These are phyloP conservation scores for Austroboletus eburneus DNA, from an alignment of 768 basidiomycete genomes.

Conservation along the genomic window DNA sequence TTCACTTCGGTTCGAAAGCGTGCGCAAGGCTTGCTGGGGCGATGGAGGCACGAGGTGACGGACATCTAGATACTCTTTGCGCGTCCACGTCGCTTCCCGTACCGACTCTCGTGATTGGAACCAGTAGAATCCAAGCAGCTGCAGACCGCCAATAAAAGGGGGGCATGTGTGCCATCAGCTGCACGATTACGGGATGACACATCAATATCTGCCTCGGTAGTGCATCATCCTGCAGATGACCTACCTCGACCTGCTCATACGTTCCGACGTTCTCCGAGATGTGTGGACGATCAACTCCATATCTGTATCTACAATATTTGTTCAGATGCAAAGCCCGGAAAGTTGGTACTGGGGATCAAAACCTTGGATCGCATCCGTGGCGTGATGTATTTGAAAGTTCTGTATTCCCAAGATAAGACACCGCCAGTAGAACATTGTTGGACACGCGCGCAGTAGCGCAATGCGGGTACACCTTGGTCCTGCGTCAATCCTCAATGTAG, in stretches of 20 bases:
- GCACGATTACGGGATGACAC: background rate
- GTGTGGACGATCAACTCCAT: constrained; percentile 69
- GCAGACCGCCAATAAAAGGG: constrained; percentile 77
- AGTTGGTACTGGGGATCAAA: constrained; percentile 89
- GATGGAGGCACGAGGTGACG: constrained; percentile 35
- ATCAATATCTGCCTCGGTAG: background rate
- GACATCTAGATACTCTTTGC: constrained; percentile 31
- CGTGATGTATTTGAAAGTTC: constrained; percentile 62
- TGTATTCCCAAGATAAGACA: constrained; percentile 30
- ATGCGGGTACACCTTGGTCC: constrained; percentile 75
- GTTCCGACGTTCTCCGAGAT: constrained; percentile 67
- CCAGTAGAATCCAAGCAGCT: constrained; percentile 82
- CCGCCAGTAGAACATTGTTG: background rate
- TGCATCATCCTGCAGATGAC: constrained; percentile 8
- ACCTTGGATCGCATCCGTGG: constrained; percentile 60
- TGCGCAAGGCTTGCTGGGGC: constrained; percentile 27
- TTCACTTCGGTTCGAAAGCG: constrained; percentile 46
- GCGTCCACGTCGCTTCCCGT: constrained; percentile 78
- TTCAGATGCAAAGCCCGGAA: constrained; percentile 70
- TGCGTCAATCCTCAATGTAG: constrained; percentile 91
- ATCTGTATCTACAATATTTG: constrained; percentile 69
- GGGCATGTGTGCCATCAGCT: constrained; percentile 80
- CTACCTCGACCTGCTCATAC: constrained; percentile 90
- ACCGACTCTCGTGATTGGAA: constrained; percentile 83
- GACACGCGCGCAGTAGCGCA: constrained; percentile 54